phyloP scores from a whole-genome alignment of 805 yeast genomes.

The Tetrapisispora fleetii region DNA sequence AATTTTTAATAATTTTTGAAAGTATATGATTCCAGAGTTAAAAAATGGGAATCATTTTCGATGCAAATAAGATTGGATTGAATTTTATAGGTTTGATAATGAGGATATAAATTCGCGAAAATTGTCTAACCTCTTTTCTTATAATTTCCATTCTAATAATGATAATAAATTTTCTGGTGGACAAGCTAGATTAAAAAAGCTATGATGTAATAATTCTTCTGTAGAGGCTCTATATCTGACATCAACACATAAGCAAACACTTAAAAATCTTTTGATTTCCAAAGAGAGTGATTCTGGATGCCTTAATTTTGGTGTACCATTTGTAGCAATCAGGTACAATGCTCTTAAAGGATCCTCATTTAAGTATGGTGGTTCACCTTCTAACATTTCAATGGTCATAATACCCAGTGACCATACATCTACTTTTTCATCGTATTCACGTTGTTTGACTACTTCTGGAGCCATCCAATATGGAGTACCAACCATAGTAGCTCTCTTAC shows the following conservation, averaged over 20 bases:
- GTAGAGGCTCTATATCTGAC: conserved; percentile 86
- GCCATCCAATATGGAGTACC: conserved; percentile 99
- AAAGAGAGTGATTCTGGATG: conserved; percentile 76
- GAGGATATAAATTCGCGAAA: not conserved
- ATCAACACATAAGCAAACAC: conserved; percentile 90
- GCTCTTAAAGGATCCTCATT: conserved; percentile 96
- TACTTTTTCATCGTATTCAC: conserved; percentile 93
- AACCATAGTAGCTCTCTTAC: conserved; percentile 95
- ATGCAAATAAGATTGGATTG: not conserved
- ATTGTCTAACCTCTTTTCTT: not conserved
- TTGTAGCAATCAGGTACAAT: conserved; percentile 85
- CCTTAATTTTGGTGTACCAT: conserved; percentile 92
- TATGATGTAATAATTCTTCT: conserved; percentile 73
- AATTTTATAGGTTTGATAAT: not conserved
- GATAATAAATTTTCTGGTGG: conserved; percentile 48
- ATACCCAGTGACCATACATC: conserved; percentile 98
- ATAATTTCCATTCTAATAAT: conserved; percentile 43
- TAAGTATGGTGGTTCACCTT: conserved; percentile 96
- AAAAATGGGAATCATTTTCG: not conserved
- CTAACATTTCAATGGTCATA: conserved; percentile 97
- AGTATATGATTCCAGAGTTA: not conserved
- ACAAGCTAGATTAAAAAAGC: conserved; percentile 58
- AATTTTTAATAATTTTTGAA: not conserved
- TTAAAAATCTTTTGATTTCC: conserved; percentile 74
- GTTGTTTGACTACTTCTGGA: conserved; percentile 93